Conservation (phyloP, 2,329 filamentous ascomycete genomes). For the Alternaria metachromatica region DNA sequence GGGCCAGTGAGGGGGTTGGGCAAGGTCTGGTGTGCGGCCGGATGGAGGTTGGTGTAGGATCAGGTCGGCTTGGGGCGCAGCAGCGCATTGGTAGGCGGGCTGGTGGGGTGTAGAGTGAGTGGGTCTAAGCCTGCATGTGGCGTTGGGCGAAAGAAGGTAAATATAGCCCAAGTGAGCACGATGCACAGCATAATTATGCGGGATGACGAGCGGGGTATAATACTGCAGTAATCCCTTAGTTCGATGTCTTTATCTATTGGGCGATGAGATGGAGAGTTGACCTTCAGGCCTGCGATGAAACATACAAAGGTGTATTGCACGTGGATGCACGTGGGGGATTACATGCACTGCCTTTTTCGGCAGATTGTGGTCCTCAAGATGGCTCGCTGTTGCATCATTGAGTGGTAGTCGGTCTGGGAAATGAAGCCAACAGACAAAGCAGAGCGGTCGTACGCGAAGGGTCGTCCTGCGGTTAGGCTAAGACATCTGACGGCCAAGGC, state of each 20-base stretch:
- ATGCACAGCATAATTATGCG: slow-evolving; percentile 12
- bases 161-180: slow-evolving; percentile 25
- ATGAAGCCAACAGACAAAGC: slow-evolving; percentile 1
- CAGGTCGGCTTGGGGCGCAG: slow-evolving; percentile 32
- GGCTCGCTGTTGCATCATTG: not conserved
- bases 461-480: not conserved
- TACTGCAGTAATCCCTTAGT: slow-evolving; percentile 16
- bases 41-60: slow-evolving; percentile 14
- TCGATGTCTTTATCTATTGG: slow-evolving; percentile 5
- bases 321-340: slow-evolving; percentile 10
- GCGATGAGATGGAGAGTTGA: slow-evolving; percentile 4
- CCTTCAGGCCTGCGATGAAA: slow-evolving; percentile 19
- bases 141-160: slow-evolving; percentile 18
- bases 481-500: not conserved
- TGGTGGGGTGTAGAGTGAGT: slow-evolving; percentile 23
- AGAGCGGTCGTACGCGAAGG: not conserved
- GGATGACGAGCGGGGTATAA: slow-evolving; percentile 20
- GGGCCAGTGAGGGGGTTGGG: not conserved
- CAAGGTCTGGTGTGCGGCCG: not conserved
- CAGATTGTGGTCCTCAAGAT: not conserved
- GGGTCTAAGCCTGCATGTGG: slow-evolving; percentile 21
- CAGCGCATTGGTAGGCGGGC: slow-evolving; percentile 14
- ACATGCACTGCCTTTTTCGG: slow-evolving; percentile 9
- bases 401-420: not conserved
- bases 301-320: slow-evolving; percentile 2